Evolutionary conservation across 1,284 basidiomycete genomes (phyloP).

Genomic region (Apiotrichum porosum): DNA sequence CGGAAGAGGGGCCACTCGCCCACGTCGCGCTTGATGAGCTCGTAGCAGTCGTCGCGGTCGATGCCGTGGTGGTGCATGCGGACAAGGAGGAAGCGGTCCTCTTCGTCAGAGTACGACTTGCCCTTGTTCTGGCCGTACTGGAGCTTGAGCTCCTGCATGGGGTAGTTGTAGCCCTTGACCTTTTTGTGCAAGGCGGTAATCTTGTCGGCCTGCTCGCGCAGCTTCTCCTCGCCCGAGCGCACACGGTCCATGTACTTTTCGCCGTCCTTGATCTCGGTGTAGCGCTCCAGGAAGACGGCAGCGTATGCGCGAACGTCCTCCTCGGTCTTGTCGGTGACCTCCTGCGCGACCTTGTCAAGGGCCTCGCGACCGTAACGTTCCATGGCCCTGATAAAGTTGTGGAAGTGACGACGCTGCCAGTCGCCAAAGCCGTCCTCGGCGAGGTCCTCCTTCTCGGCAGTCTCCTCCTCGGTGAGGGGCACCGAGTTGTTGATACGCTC

Average conservation of each 20-base stretch:
- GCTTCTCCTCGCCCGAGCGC: slow-evolving; percentile 75
- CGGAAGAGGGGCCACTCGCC: slow-evolving; percentile 93
- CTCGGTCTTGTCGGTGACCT: slow-evolving; percentile 80
- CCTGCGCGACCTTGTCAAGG: slow-evolving; percentile 63
- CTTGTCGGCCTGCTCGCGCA: slow-evolving; percentile 58
- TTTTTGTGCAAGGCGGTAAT: slow-evolving; percentile 83
- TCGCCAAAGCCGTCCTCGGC: slow-evolving; percentile 77
- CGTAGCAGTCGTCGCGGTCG: slow-evolving; percentile 86
- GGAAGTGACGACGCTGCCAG: slow-evolving; percentile 91
- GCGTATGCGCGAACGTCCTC: slow-evolving; percentile 79
- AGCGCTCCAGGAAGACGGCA: slow-evolving; percentile 82
- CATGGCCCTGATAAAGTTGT: slow-evolving; percentile 77
- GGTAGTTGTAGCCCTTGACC: slow-evolving; percentile 72
- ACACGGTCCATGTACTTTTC: slow-evolving; percentile 77
- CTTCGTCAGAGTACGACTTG: slow-evolving; percentile 93
- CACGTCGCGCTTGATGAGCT: slow-evolving; percentile 93
- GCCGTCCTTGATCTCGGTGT: slow-evolving; percentile 77
- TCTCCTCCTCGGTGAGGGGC: slow-evolving; percentile 79
- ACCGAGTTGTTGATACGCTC: slow-evolving; percentile 81
- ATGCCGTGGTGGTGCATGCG: slow-evolving; percentile 89
- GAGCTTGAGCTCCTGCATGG: slow-evolving; percentile 91
- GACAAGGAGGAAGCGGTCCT: slow-evolving; percentile 91
- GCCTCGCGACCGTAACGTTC: slow-evolving; percentile 82
- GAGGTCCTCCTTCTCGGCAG: slow-evolving; percentile 70
- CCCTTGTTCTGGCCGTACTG: slow-evolving; percentile 93